Percentiles rank a stretch among this genome's conserved stretches.
Evolutionary conservation across 495 filamentous ascomycete species (phyloP).

Genomic region (Penicillium pancosmium): DNA sequence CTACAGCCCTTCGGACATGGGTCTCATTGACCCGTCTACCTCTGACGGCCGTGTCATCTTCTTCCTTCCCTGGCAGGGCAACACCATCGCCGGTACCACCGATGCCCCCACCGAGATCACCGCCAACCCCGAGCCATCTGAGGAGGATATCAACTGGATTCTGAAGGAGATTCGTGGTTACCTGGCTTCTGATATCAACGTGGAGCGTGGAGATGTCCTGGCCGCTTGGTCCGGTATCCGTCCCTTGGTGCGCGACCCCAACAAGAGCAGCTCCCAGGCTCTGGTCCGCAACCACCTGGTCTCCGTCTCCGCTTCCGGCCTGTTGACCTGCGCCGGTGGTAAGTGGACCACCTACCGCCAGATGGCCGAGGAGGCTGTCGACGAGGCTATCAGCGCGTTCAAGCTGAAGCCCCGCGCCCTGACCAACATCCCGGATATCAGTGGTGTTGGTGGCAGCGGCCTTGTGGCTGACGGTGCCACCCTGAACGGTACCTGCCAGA

Average conservation of each 20-base stretch:
- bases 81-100: constrained; percentile 97
- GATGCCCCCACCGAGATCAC: constrained; percentile 83
- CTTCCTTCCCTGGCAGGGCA: constrained; percentile 99
- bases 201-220: constrained; percentile 91
- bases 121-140: constrained; percentile 82
- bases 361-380: constrained; percentile 97
- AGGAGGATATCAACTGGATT: constrained; percentile 97
- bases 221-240: constrained; percentile 96
- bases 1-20: constrained; percentile 94
- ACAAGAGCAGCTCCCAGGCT: constrained; percentile 89
- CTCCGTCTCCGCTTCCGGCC: constrained; percentile 80
- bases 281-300: constrained; percentile 95
- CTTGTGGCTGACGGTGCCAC: constrained; percentile 70
- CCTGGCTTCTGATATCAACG: constrained; percentile 88
- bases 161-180: constrained; percentile 88
- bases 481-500: constrained; percentile 87
- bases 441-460: constrained; percentile 67
- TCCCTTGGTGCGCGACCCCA: constrained; percentile 91
- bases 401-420: constrained; percentile 65
- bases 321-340: constrained; percentile 93
- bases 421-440: constrained; percentile 67
- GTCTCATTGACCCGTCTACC: constrained; percentile 90
- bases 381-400: constrained; percentile 82
- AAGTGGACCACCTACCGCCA: constrained; percentile 99
- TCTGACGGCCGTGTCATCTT: constrained; percentile 98